Base-by-base conservation (phyloP, 2,329 filamentous ascomycete species). In the Mycogone perniciosa region DNA sequence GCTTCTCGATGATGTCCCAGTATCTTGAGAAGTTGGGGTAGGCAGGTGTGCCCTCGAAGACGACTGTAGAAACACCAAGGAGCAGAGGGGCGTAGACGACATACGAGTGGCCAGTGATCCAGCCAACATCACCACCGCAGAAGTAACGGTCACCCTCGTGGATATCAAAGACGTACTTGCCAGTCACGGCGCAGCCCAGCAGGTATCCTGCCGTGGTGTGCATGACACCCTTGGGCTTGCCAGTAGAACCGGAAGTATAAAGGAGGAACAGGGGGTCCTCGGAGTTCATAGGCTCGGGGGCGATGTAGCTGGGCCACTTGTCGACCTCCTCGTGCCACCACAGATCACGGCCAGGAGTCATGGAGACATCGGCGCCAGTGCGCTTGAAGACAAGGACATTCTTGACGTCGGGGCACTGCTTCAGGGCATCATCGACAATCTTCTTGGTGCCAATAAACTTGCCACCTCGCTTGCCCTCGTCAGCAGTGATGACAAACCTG, bases 271-370 rank as follows among this genome's bases (percentile, higher is more conserved):
- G 81, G 51, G 93, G 93, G 65, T 99, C 93, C 71, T 99, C 93
- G 1, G 93, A 88, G 76, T 81, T 89, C 80, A 99, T 86, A 58
- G 83, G 72, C 76, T 95, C 91, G 8, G 92, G 91, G 31, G 92
- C 77, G 65, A 95, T 85, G 77, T 97, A 97, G 62, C 83, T 79
- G 57, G 93, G 93, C 82, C 89, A 97, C 76, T 96, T 97, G 69
- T 95, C 89, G 50, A 92, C 85, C 79, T 97, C 92, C 75, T 97
- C 93, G 71, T 97, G 90, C 93, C 93, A 99, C 93, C 93, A 99
- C 66, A 82, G 79, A 71, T 99, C 93, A 64, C 93, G 85, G 58
- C 89, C 90, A 59, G 82, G 72, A 47, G 89, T 95, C 88, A 87
- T 92, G 57, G 92, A 91, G 20, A 97, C 85, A 48, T 96, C 90